phyloP scores from a whole-genome alignment of 1,284 basidiomycete genomes.

The Taiwanofungus camphoratus region DNA sequence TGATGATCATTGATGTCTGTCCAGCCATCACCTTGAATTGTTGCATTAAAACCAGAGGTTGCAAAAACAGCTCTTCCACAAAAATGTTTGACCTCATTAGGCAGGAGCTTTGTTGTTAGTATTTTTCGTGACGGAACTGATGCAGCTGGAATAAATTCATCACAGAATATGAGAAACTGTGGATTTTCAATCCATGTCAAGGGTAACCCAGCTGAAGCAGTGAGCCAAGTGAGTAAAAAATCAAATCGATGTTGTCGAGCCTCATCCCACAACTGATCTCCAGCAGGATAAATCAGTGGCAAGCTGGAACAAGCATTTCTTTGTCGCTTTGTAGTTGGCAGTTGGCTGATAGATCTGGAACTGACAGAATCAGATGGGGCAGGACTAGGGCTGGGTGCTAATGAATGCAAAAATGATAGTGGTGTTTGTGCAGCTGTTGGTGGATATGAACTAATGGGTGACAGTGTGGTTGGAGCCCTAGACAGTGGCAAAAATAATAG shows the following conservation, averaged over 20 bases:
- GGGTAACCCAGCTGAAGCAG: background rate
- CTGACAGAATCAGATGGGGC: no score
- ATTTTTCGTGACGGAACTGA: constrained; percentile 1
- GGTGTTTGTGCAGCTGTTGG: no score
- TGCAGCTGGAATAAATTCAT: constrained; percentile 1
- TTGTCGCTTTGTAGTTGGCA: no score
- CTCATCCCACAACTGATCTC: background rate
- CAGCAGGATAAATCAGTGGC: no score
- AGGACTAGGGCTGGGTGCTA: no score
- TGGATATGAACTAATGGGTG: no score
- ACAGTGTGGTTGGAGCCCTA: no score
- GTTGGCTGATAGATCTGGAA: no score
- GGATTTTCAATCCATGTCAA: constrained; percentile 1
- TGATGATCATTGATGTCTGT: background rate
- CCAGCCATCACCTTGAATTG: constrained; percentile 1
- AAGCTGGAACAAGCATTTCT: no score
- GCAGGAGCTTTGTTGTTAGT: background rate
- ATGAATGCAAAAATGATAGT: no score
- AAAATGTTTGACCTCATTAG: background rate
- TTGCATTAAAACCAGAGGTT: background rate
- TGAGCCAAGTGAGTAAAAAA: background rate
- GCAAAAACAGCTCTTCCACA: no score
- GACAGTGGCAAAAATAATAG: no score
- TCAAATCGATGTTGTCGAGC: constrained; percentile 1
- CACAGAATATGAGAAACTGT: background rate